Conservation (phyloP, 305 asterid species). For the Fraxinus nigra region DNA sequence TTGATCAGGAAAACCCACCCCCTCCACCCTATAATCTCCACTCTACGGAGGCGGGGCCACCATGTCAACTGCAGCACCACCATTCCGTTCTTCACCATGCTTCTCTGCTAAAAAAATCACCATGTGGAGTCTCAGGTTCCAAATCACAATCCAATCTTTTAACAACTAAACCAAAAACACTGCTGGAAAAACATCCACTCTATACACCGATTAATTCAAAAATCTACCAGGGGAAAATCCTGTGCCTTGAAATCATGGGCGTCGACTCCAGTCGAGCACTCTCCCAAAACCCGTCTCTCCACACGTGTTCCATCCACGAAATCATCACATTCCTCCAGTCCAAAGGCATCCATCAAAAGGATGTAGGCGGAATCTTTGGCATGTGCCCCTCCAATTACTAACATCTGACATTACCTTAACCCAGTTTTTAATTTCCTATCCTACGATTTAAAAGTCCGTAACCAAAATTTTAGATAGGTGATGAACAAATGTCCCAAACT, state of each 20-base stretch:
- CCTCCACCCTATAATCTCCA: neutral
- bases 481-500: conserved; percentile 77
- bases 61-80: conserved; percentile 33
- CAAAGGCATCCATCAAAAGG: conserved; percentile 78
- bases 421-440: conserved; percentile 75
- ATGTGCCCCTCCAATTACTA: conserved; percentile 68
- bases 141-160: conserved; percentile 32
- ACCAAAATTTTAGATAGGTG: conserved; percentile 63
- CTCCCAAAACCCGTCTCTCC: conserved; percentile 66
- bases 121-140: conserved; percentile 17
- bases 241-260: conserved; percentile 85
- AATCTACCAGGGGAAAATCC: conserved; percentile 76
- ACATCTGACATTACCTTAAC: conserved; percentile 61
- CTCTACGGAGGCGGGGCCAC: conserved; percentile 38
- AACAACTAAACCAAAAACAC: conserved; percentile 47
- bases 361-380: conserved; percentile 67
- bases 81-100: conserved; percentile 50
- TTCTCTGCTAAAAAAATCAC: conserved; percentile 37
- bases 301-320: conserved; percentile 49
- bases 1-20: conserved; percentile 1
- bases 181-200: conserved; percentile 70
- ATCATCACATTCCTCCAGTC: conserved; percentile 68
- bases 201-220: conserved; percentile 57
- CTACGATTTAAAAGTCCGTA: conserved; percentile 55
- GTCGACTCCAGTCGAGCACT: conserved; percentile 78